Base-by-base conservation (phyloP, 768 basidiomycete genomes). In the Rhodotorula kratochvilovae region DNA sequence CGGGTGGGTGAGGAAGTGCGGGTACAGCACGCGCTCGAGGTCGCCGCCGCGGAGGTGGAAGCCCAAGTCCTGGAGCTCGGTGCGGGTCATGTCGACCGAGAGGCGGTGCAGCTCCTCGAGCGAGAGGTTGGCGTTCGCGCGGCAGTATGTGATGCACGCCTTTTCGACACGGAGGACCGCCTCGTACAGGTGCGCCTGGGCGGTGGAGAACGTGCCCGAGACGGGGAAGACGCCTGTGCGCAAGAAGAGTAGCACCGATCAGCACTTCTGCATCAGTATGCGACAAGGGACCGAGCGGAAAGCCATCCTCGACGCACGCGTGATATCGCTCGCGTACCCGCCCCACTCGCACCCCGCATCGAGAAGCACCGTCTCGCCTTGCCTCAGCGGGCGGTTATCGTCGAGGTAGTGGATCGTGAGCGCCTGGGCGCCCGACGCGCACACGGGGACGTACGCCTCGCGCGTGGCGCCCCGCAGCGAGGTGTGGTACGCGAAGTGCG, bases 361-460 rank as follows among this genome's bases (percentile, higher is more conserved):
- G n/a, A 78, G 54, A 50, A 78, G 63, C 19, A 79, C 74, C 23
- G 71, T 82, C 76, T 98, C 93, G 29, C 84, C 86, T 2, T 86
- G 81, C 51, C 84, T 82, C 16, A 94, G 81, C 29, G 89, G 76
- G 67, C 90, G 90, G 79, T 95, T 88, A 80, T 98, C 98, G 27
- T 88, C 85, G 1, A 92, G 95, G 79, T 98, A 98, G 77, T 99
- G 96, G 71, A 99, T 92, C 53, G 90, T 88, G 1, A 96, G 84
- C 15, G 91, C 87, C 77, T 97, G 96, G 4, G 89, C 84, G 39
- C 96, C 96, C 2, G 92, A 93, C 11, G 92, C 95, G 45, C 97
- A 91, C 11, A 99, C 96, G 21, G 96, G 96, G 2, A 99, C 94
- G 79, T 99, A 99, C n/a, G 96, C 94, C 59, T 87, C 86, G 51